phyloP scores from a whole-genome alignment of 1,284 basidiomycete genomes.

The Crucibulum cyathiforme region DNA sequence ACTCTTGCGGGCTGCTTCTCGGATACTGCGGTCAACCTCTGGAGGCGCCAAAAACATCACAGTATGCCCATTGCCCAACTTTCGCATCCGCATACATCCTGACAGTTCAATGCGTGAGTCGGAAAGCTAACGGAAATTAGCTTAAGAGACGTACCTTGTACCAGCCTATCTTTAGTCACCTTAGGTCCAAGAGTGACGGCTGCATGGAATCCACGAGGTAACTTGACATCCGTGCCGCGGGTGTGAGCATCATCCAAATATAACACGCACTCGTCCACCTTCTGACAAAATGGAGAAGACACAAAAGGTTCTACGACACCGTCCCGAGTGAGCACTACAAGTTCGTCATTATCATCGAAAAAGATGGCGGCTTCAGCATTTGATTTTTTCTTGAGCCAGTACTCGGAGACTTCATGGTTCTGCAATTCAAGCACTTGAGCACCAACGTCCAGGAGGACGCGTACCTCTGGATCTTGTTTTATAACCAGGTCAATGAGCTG shows the following conservation, averaged over 20 bases:
- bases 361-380: constrained; percentile 50
- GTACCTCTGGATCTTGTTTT: constrained; percentile 40
- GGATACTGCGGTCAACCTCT: constrained; percentile 52
- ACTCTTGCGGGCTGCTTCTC: constrained; percentile 20
- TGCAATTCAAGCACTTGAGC: constrained; percentile 61
- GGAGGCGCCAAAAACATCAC: constrained; percentile 56
- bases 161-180: constrained; percentile 58
- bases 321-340: constrained; percentile 49
- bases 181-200: constrained; percentile 60
- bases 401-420: constrained; percentile 45
- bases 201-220: constrained; percentile 51
- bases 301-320: constrained; percentile 43
- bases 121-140: background rate
- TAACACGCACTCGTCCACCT: constrained; percentile 51
- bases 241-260: constrained; percentile 68
- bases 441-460: constrained; percentile 60
- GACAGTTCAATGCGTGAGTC: background rate
- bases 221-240: constrained; percentile 59
- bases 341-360: constrained; percentile 51
- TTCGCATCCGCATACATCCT: constrained; percentile 60
- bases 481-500: constrained; percentile 43
- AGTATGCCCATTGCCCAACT: constrained; percentile 54
- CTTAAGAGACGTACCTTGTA: constrained; percentile 49
- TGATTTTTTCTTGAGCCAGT: constrained; percentile 44
- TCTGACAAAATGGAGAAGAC: constrained; percentile 49